Percentiles rank a stretch among this genome's conserved stretches.
These are phyloP conservation scores for Termitomyces sp. DNA, from an alignment of 1,284 basidiomycete genomes.

Conservation along the genomic window DNA sequence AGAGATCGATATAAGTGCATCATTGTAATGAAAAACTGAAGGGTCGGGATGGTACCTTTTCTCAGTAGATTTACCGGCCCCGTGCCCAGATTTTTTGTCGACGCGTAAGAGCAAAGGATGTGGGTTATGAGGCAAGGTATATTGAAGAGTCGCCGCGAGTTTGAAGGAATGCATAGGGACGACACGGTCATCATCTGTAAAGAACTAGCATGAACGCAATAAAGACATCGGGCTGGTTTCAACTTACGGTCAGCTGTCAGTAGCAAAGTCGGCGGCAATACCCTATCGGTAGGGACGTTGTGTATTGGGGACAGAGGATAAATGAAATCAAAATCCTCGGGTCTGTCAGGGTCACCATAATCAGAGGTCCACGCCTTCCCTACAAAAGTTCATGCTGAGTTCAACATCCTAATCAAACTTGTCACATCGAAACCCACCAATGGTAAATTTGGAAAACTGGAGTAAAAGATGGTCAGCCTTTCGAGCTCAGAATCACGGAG, in stretches of 20 bases:
- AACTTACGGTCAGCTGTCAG: slow-evolving; percentile 74
- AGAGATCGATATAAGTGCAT: slow-evolving; percentile 9
- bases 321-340: slow-evolving; percentile 80
- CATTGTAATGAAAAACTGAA: background rate
- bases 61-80: slow-evolving; percentile 74
- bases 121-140: slow-evolving; percentile 55
- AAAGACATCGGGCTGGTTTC: background rate
- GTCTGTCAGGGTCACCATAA: slow-evolving; percentile 74
- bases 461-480: background rate
- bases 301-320: slow-evolving; percentile 74
- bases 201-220: slow-evolving; percentile 1
- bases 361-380: slow-evolving; percentile 78
- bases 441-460: slow-evolving; percentile 74
- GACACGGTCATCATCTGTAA: slow-evolving; percentile 74
- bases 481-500: background rate
- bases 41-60: slow-evolving; percentile 43
- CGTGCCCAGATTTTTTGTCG: slow-evolving; percentile 78
- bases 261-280: slow-evolving; percentile 64
- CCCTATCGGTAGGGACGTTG: slow-evolving; percentile 58
- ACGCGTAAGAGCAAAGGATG: slow-evolving; percentile 71
- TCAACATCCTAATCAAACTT: background rate
- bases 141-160: slow-evolving; percentile 67
- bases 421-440: slow-evolving; percentile 38
- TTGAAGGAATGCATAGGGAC: slow-evolving; percentile 83
- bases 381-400: slow-evolving; percentile 18